These are phyloP conservation scores for Acanthamoeba triangularis DNA, from an alignment of 208 protist genomes.

Conservation along the genomic window DNA sequence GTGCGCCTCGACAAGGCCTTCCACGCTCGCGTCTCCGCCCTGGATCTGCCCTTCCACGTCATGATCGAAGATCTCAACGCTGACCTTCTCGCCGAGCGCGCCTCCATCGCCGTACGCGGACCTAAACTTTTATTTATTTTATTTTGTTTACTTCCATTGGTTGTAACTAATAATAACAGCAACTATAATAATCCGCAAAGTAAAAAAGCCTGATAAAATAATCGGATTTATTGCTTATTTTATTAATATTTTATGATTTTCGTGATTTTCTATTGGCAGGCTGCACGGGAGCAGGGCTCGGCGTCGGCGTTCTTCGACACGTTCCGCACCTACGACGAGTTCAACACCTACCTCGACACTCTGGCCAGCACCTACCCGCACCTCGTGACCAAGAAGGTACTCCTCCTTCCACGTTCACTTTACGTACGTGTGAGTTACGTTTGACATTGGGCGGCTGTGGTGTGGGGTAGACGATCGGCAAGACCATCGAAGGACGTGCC, in stretches of 20 bases:
- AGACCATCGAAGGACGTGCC: not conserved
- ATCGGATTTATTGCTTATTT: too few relatives aligned
- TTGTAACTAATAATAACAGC: not conserved
- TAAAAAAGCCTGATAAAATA: too few relatives aligned
- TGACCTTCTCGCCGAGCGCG: not conserved
- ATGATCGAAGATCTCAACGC: not conserved
- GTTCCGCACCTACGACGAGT: constrained; percentile 16
- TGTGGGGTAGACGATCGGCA: not conserved
- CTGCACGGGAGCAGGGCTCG: not conserved
- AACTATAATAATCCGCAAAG: not conserved
- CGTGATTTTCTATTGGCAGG: not conserved
- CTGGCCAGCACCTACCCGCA: not conserved
- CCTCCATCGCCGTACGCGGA: not conserved
- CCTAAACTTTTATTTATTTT: not conserved
- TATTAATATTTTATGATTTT: not conserved
- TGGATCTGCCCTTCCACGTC: not conserved
- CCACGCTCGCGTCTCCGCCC: not conserved
- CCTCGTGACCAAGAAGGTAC: constrained; percentile 17
- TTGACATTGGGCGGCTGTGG: not conserved
- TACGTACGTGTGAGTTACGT: not conserved
- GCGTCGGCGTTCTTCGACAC: not conserved
- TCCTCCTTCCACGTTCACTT: too few relatives aligned
- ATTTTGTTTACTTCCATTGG: not conserved
- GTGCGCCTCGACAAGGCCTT: not conserved
- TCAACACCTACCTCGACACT: not conserved